These are phyloP conservation scores for Wickerhamiella sergipiensis DNA, from an alignment of 805 yeast genomes.

Conservation along the genomic window DNA sequence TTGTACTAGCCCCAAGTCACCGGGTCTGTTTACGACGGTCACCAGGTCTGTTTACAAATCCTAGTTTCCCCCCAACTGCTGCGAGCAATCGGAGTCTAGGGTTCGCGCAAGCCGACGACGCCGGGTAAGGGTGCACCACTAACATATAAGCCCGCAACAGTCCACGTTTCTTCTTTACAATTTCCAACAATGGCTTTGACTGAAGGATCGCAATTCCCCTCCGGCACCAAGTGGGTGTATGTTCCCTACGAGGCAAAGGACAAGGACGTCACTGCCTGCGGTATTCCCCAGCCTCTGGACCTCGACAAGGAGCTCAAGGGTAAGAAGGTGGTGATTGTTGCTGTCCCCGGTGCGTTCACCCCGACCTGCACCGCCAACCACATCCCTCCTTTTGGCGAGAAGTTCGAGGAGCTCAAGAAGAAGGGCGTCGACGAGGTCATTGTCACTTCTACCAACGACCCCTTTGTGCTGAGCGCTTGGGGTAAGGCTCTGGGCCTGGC, in stretches of 20 bases:
- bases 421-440: slow-evolving; percentile 53
- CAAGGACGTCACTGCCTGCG: slow-evolving; percentile 25
- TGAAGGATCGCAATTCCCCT: slow-evolving; percentile 21
- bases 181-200: slow-evolving; percentile 4
- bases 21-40: no score
- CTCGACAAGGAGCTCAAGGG: slow-evolving; percentile 25
- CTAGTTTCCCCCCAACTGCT: no score
- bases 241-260: slow-evolving; percentile 24
- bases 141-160: not conserved
- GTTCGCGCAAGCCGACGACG: no score
- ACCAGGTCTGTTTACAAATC: no score
- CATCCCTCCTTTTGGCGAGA: slow-evolving; percentile 50
- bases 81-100: no score
- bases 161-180: not conserved
- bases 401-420: slow-evolving; percentile 36
- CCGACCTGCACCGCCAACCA: slow-evolving; percentile 66
- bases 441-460: slow-evolving; percentile 55
- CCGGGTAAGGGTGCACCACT: not conserved
- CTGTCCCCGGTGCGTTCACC: slow-evolving; percentile 81
- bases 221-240: slow-evolving; percentile 23
- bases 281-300: slow-evolving; percentile 26
- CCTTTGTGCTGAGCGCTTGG: slow-evolving; percentile 63
- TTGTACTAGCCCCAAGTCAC: no score
- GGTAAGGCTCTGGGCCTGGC: slow-evolving; percentile 31
- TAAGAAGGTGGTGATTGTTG: slow-evolving; percentile 53